phyloP scores from a whole-genome alignment of 768 basidiomycete genomes.

The Lactarius indigo region DNA sequence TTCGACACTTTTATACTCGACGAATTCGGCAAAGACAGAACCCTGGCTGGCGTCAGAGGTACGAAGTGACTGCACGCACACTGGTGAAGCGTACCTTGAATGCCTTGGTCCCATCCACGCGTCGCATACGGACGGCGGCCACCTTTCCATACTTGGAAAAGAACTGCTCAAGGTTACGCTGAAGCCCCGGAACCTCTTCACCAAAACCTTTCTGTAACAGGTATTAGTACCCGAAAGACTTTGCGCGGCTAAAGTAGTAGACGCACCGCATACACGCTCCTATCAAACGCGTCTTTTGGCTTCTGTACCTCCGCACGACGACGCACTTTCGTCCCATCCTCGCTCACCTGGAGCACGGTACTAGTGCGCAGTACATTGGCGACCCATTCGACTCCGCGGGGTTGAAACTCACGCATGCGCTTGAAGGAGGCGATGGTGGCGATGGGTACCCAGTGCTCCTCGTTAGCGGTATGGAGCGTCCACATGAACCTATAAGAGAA shows the following conservation, averaged over 20 bases:
- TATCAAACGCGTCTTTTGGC: slow-evolving; percentile 73
- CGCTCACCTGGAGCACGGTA: slow-evolving; percentile 67
- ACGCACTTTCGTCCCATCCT: slow-evolving; percentile 66
- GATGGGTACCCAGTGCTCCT: slow-evolving; percentile 89
- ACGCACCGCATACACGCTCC: slow-evolving; percentile 88
- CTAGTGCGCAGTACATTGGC: slow-evolving; percentile 57
- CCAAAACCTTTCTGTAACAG: slow-evolving; percentile 80
- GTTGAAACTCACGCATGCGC: slow-evolving; percentile 77
- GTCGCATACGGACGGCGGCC: slow-evolving; percentile 84
- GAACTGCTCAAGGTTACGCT: slow-evolving; percentile 72
- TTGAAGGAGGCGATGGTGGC: slow-evolving; percentile 89
- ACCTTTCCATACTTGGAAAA: slow-evolving; percentile 74
- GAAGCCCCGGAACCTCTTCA: slow-evolving; percentile 57
- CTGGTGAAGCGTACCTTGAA: slow-evolving; percentile 66
- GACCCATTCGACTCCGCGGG: slow-evolving; percentile 64
- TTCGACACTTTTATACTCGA: slow-evolving; percentile 61
- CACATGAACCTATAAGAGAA: slow-evolving; percentile 80
- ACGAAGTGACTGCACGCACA: neutral
- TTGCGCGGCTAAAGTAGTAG: neutral
- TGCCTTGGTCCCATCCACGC: slow-evolving; percentile 69
- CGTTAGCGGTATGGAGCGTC: slow-evolving; percentile 76
- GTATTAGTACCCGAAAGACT: neutral
- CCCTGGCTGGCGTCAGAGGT: slow-evolving; percentile 44
- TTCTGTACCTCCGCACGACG: slow-evolving; percentile 71
- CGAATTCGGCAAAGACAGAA: slow-evolving; percentile 92